Conservation (phyloP, 2,329 filamentous ascomycete genomes). For the Talaromyces sp. region DNA sequence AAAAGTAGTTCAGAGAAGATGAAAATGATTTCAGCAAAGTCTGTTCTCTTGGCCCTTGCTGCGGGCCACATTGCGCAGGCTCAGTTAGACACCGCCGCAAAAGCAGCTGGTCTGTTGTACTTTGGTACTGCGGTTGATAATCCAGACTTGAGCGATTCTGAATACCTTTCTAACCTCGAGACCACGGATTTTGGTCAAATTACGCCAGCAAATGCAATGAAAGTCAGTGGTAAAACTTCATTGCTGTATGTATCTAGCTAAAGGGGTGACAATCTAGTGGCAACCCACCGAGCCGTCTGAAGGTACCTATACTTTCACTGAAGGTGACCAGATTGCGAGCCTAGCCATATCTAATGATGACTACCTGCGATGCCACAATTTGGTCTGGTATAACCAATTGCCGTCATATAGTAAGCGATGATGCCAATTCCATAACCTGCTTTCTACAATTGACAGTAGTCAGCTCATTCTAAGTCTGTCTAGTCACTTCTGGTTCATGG, state of each 20-base stretch:
- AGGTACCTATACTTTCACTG: slow-evolving; percentile 56
- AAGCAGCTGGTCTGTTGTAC: slow-evolving; percentile 53
- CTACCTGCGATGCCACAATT: slow-evolving; percentile 60
- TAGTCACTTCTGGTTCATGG: slow-evolving; percentile 50
- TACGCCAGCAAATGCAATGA: slow-evolving; percentile 61
- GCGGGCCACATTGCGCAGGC: neutral
- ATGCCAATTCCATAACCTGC: slow-evolving; percentile 13
- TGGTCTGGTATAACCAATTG: slow-evolving; percentile 48
- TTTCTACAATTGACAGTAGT: slow-evolving; percentile 41
- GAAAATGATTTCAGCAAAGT: neutral
- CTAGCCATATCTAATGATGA: slow-evolving; percentile 41
- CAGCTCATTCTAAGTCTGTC: slow-evolving; percentile 17
- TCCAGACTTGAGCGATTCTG: slow-evolving; percentile 49
- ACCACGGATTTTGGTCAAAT: slow-evolving; percentile 64
- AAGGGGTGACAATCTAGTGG: slow-evolving; percentile 47
- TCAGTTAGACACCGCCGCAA: slow-evolving; percentile 37
- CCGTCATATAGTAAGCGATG: slow-evolving; percentile 52
- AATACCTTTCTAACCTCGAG: slow-evolving; percentile 55
- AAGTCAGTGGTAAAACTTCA: slow-evolving; percentile 29
- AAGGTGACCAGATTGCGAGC: slow-evolving; percentile 50
- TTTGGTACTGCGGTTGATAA: slow-evolving; percentile 60
- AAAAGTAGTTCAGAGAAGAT: neutral
- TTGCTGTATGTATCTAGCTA: neutral
- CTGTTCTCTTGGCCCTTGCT: neutral
- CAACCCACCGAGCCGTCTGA: slow-evolving; percentile 57